These are phyloP conservation scores for Termitomyces sp. DNA, from an alignment of 1,284 basidiomycete genomes.

Conservation along the genomic window DNA sequence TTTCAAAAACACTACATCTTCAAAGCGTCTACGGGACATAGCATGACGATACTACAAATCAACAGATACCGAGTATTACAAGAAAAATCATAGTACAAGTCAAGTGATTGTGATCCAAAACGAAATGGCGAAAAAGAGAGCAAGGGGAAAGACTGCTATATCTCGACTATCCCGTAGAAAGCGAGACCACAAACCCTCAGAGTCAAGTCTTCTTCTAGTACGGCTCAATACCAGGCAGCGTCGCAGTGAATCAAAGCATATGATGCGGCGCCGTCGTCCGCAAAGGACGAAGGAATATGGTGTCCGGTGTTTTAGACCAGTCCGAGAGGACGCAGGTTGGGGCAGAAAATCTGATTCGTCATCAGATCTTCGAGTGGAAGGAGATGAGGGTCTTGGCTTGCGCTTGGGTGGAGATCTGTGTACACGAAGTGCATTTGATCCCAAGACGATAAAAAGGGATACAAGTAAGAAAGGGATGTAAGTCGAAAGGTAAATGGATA, in stretches of 20 bases:
- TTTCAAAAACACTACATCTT: too few relatives aligned
- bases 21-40: too few relatives aligned
- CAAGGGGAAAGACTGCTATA: conserved; percentile 37
- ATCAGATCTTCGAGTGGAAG: conserved; percentile 3
- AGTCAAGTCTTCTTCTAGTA: conserved; percentile 10
- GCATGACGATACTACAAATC: too few relatives aligned
- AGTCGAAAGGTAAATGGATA: conserved; percentile 56
- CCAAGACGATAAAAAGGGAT: conserved; percentile 38
- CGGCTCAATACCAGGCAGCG: background rate
- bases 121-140: conserved; percentile 32
- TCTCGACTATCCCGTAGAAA: conserved; percentile 34
- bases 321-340: conserved; percentile 16
- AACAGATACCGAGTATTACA: too few relatives aligned
- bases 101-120: conserved; percentile 29
- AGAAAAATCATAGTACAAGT: background rate
- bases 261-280: conserved; percentile 11
- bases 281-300: conserved; percentile 9
- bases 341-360: conserved; percentile 16
- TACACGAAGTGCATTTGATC: conserved; percentile 25
- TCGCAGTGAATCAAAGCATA: conserved; percentile 7
- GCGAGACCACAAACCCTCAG: conserved; percentile 18
- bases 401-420: conserved; percentile 9
- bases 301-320: background rate
- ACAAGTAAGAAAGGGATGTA: conserved; percentile 48
- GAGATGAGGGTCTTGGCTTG: conserved; percentile 8